Conservation (phyloP, 2,329 filamentous ascomycete species). For the Clathrospora elynae region DNA sequence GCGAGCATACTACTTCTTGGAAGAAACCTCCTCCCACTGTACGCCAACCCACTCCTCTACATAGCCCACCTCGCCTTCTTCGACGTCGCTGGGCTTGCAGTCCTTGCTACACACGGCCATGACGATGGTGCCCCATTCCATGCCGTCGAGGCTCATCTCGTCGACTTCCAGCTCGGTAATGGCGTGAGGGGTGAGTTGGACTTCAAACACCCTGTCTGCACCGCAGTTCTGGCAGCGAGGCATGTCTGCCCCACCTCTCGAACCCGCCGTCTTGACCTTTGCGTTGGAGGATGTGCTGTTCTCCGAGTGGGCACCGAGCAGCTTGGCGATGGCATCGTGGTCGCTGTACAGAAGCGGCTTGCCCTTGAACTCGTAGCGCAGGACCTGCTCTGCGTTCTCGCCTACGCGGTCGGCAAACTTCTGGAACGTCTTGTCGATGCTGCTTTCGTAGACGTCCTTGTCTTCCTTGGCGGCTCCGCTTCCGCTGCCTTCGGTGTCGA, state of each 20-base stretch:
- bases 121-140: conserved; percentile 97
- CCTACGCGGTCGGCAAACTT: conserved; percentile 57
- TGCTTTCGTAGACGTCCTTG: conserved; percentile 56
- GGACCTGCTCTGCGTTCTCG: conserved; percentile 57
- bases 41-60: conserved; percentile 97
- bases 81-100: conserved; percentile 67
- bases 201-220: conserved; percentile 77
- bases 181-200: conserved; percentile 88
- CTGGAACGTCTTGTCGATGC: conserved; percentile 58
- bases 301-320: conserved; percentile 54
- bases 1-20: conserved; percentile 25
- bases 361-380: conserved; percentile 57
- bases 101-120: conserved; percentile 82
- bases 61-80: conserved; percentile 72
- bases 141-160: conserved; percentile 72
- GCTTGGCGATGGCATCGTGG: conserved; percentile 72
- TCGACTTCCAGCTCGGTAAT: conserved; percentile 85
- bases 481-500: conserved; percentile 40
- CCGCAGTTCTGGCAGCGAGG: conserved; percentile 81
- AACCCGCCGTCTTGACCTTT: conserved; percentile 36
- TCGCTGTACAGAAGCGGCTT: conserved; percentile 75
- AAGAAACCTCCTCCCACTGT: conserved; percentile 83
- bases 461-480: conserved; percentile 49
- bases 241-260: conserved; percentile 55
- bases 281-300: conserved; percentile 30